phyloP scores from a whole-genome alignment of 805 yeast genomes.

The Nakazawaea wickerhamii region DNA sequence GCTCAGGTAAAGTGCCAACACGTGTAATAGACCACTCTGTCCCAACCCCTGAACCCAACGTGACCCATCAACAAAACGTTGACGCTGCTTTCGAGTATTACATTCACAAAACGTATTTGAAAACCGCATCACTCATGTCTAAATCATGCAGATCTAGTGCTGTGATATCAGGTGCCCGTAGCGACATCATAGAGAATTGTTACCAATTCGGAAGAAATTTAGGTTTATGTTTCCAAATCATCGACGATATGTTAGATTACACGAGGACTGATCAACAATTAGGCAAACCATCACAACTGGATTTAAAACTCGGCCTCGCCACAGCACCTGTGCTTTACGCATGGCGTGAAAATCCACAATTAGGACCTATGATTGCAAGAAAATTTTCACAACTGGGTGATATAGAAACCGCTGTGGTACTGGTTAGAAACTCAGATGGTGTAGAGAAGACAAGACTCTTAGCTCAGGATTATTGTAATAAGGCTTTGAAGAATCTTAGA shows the following conservation, averaged over 20 bases:
- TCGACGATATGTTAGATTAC: constrained; percentile 94
- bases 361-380: constrained; percentile 79
- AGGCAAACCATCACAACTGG: constrained; percentile 97
- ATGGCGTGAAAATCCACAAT: constrained; percentile 81
- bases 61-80: constrained; percentile 62
- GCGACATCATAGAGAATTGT: constrained; percentile 71
- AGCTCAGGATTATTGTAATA: constrained; percentile 73
- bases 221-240: constrained; percentile 93
- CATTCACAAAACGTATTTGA: constrained; percentile 89
- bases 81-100: constrained; percentile 93
- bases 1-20: constrained; percentile 61
- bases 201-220: constrained; percentile 90
- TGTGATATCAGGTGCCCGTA: constrained; percentile 79
- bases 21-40: constrained; percentile 55
- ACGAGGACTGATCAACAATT: constrained; percentile 78
- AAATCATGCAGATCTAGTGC: constrained; percentile 93
- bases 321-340: constrained; percentile 96
- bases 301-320: constrained; percentile 87
- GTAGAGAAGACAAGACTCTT: constrained; percentile 67
- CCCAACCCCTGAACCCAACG: constrained; percentile 4
- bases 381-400: constrained; percentile 81
- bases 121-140: constrained; percentile 91
- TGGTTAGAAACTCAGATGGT: constrained; percentile 69
- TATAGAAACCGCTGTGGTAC: constrained; percentile 70
- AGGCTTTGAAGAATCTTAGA: constrained; percentile 68